Conservation (phyloP, 371 early-diverging fungal genomes). For the Mortierella sp. region DNA sequence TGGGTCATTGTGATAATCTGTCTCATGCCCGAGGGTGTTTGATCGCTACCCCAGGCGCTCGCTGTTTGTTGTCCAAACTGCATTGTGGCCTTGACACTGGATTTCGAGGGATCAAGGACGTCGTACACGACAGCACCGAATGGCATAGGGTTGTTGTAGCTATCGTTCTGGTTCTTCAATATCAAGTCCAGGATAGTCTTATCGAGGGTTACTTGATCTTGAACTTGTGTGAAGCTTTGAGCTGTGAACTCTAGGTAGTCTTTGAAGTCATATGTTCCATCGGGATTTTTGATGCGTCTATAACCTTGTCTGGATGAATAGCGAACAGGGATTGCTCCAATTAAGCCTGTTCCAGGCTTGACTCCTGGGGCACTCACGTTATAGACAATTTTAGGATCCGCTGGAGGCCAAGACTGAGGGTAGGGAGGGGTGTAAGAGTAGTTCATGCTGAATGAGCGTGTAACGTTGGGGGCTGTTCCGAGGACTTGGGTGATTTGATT, state of each 20-base stretch:
- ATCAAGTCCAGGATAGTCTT: conserved; percentile 10
- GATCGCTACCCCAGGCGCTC: background rate
- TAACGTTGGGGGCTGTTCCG: conserved; percentile 24
- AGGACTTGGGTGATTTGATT: conserved; percentile 24
- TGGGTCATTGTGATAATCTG: conserved; percentile 44
- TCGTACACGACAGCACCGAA: conserved; percentile 31
- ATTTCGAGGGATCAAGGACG: conserved; percentile 5
- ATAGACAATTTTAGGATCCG: conserved; percentile 29
- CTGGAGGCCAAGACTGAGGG: conserved; percentile 36
- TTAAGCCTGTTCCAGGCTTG: conserved; percentile 25
- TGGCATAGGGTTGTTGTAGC: conserved; percentile 6
- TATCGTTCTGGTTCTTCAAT: background rate
- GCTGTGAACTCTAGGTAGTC: conserved; percentile 1
- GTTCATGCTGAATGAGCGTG: conserved; percentile 9
- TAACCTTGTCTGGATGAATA: background rate
- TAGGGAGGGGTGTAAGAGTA: no score
- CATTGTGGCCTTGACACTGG: conserved; percentile 36
- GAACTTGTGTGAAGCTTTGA: conserved; percentile 10
- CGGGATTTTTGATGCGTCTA: background rate
- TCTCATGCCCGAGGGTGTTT: conserved; percentile 15
- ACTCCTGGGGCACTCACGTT: conserved; percentile 14
- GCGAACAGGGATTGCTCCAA: conserved; percentile 40
- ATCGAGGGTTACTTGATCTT: conserved; percentile 17
- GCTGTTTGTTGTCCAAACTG: conserved; percentile 20
- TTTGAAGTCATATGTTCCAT: background rate